Base-by-base conservation (phyloP, 495 filamentous ascomycete species). In the Penicillium longicatenatum region DNA sequence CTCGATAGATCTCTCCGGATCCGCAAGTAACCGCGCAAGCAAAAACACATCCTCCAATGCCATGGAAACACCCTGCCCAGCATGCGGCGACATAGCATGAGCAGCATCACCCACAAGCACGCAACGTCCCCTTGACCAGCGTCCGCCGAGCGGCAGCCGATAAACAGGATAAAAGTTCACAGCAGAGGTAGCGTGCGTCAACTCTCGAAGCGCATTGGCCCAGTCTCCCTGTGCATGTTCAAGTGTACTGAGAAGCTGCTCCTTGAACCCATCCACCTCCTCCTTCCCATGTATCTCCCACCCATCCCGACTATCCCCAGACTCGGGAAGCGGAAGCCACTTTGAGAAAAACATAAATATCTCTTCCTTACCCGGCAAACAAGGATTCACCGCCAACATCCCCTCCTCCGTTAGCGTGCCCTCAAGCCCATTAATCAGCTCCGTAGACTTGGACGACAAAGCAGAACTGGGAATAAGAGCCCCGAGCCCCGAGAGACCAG, bases 101-200 rank as follows among this genome's bases (percentile, higher is more conserved):
- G 74, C 79, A 3, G 78, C 77, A 59, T 82, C 68, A 8, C 71
- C 62, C 31, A 77, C 59, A 50, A 76, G 37, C 6, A 78, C 52
- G 17, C 57, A 72, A 29, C 77, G 67, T 22, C 66, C 66, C 4
- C 60, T 68, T 26, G 61, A 70, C 79, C 79, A 84, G 9, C 56
- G 54, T 2, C 73, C 76, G 21, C 81, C 74, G 29, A 70, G 66
- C 0, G 74, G 76, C 24, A 78, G 70, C 19, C 73, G 70, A 67
- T 77, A 83, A 12, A 76, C 72, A 19, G 79, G 83, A 45, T 81
- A 82, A 41, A 83, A 75, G 50, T 75, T 72, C 31, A 83, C 66
- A 1, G 74, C 52, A 1, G 68, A 68, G 6, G 70, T 76, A 2
- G 63, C 62, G n/a, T 61, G 33, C 4, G 83, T 51, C 24, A 82